Base-by-base conservation (phyloP, 306 rosid species). In the Medicago truncatula region DNA sequence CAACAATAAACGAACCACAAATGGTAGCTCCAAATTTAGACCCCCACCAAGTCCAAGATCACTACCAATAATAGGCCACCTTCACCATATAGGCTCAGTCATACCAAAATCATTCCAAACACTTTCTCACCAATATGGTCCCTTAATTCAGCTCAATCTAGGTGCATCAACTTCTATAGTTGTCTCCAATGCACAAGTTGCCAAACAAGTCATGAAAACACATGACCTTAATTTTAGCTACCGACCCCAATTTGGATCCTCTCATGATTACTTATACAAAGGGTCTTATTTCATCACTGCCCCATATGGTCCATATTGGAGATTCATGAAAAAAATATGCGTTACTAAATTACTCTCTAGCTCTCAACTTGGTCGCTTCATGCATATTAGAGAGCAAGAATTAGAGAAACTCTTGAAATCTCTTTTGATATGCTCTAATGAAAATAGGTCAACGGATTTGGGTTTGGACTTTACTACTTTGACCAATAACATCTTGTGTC, bases 271-370 rank as follows among this genome's bases (percentile, higher is more conserved):
- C 76, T 62, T 43, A 0, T 88, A 89, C 18, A 74, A 69, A 40
- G 89, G 89, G 1, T 89, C 90, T 6, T 58, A 57, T 25, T 87
- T 91, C 47, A 50, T 85, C 53, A 60, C 81, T 21, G 87, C 92
- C 28, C 87, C 86, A 1, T 91, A 87, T 47, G 90, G 92, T 9
- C 80, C 83, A 23, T 89, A 84, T 50, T 83, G 90, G 92, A 71
- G 86, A 57, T 91, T 89, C 92, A 83, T 91, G 84, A 91, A 87
- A 84, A 91, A 77, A 57, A 75, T 87, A 0, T 85, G 84, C 23
- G 80, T 88, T 54, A 87, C 88, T 31, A 73, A 71, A 46, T 86
- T 91, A 1, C 88, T 91, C n/a, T 86, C 90, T 0, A 54, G 59
- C 12, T 80, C 85, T 0, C 87, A 80, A 40, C 81, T 88, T 1